A percentile compares a stretch with the other conserved stretches of the same genome.
Conservation (phyloP, 106 monocot genomes). For the Gastrodia elata region DNA sequence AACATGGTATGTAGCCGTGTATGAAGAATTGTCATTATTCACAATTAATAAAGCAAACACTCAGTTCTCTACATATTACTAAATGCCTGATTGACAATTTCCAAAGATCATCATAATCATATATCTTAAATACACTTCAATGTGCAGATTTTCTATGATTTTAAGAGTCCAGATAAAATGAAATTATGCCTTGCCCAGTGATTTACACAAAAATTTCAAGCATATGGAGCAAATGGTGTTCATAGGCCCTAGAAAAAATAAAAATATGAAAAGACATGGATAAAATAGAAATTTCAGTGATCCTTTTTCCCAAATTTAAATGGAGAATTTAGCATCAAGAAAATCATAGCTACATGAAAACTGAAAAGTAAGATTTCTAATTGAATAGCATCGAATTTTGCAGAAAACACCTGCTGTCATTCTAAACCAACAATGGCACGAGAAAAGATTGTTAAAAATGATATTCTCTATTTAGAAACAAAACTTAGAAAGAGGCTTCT, state of each 20-base stretch:
- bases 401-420: neutral
- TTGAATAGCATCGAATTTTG: neutral
- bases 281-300: neutral
- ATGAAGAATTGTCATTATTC: neutral
- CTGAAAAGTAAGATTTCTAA: neutral
- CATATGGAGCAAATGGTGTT: neutral
- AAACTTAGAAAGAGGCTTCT: too few species aligned
- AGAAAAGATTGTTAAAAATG: too few species aligned
- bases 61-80: neutral
- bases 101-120: neutral
- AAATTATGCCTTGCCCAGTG: neutral
- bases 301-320: neutral
- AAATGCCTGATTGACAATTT: neutral
- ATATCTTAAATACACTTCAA: neutral
- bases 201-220: neutral
- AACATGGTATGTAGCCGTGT: neutral
- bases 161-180: neutral
- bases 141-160: neutral
- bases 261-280: neutral
- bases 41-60: neutral
- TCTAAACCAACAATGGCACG: too few species aligned
- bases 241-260: neutral
- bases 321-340: too few species aligned
- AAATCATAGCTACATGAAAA: neutral
- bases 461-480: too few species aligned